Evolutionary conservation across 495 filamentous ascomycete genomes (phyloP).

Genomic region (Trichoderma asperelloides): DNA sequence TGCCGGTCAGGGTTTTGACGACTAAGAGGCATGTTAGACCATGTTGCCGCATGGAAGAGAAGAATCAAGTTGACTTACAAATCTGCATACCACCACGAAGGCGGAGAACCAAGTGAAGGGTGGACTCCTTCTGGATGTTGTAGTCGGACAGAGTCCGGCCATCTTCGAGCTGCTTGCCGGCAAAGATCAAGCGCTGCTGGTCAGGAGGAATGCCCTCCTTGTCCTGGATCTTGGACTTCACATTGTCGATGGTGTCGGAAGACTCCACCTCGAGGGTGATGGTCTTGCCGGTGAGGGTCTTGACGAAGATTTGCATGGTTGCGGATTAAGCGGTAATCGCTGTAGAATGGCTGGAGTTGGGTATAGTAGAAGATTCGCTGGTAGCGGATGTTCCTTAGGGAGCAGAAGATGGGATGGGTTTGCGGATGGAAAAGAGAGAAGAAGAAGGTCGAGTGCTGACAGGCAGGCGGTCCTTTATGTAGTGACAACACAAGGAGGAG

Average conservation of each 20-base stretch:
- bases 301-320: conserved; percentile 96
- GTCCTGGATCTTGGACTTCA: conserved; percentile 98
- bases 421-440: conserved; percentile 10
- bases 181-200: conserved; percentile 97
- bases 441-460: background rate
- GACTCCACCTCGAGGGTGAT: conserved; percentile 99
- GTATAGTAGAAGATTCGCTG: conserved; percentile 3
- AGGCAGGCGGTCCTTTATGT: conserved; percentile 1
- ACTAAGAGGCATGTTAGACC: conserved; percentile 25
- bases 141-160: conserved; percentile 94
- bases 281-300: conserved; percentile 97
- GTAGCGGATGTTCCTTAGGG: background rate
- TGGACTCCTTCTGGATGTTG: conserved; percentile 98
- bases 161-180: conserved; percentile 96
- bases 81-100: conserved; percentile 99
- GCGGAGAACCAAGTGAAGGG: conserved; percentile 90
- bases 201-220: conserved; percentile 98
- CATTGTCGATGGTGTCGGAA: conserved; percentile 96
- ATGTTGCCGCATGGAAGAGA: background rate
- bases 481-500: background rate
- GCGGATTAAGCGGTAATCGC: background rate
- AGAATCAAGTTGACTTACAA: conserved; percentile 44
- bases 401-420: background rate
- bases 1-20: conserved; percentile 87
- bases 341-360: background rate